Evolutionary conservation across 345 rosid genomes (phyloP), one percentile per base, ranked within the genome.

Genomic region (Isatis tinctoria): DNA sequence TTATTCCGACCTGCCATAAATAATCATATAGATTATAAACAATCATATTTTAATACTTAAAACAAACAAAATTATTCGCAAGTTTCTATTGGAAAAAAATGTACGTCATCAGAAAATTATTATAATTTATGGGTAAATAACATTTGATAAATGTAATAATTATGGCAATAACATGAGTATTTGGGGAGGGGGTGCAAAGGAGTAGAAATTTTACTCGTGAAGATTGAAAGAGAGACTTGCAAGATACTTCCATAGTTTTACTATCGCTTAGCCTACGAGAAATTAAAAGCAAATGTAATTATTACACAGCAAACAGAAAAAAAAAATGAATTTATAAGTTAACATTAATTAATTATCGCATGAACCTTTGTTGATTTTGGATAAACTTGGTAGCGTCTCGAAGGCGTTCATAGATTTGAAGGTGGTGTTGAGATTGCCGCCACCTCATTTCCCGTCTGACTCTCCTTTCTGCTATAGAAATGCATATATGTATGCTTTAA

Each of bases 351-450:
- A 14, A 41, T 30, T 22, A 41, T 53, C 13, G 6, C 3, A 54
- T 33, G 57, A 54, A 73, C 72, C 76, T 73, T 53, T 3, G 36
- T 11, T 73, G 71, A 35, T 56, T 65, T 43, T 22, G 65, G n/a
- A 33, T 56, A 27, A 49, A 48, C 1, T 8, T 13, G 14, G 40
- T 39, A 22, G 13, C 60, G 12, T 32, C 18, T 53, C 45, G 44
- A 53, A 24, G 0, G 14, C 28, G 48, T 43, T 65, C 65, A 73
- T 65, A 33, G 39, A 64, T 24, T 12, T 16, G 36, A 67, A 61
- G 49, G 35, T 61, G 10, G 4, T 41, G 52, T 62, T 61, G 49
- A 61, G 13, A 24, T 61, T 62, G 51, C 22, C 10, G 9, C 67
- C 67, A 24, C 7, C 14, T 62, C 67, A 26, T 62, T 4, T 41